These are phyloP conservation scores for Cryphonectria radicalis DNA, from an alignment of 2,329 filamentous ascomycete species.

Conservation along the genomic window DNA sequence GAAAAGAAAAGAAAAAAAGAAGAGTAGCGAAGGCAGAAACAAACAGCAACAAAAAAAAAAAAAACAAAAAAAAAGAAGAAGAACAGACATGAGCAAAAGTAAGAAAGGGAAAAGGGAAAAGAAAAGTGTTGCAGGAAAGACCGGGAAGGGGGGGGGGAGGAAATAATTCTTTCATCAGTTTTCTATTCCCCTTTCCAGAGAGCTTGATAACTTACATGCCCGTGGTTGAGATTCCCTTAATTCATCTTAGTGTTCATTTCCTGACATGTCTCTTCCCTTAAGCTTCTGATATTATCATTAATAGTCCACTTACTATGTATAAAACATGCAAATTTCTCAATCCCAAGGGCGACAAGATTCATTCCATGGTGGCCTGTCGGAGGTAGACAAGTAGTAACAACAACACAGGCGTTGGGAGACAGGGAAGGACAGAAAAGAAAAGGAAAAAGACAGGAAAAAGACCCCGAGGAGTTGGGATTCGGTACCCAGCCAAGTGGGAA, in stretches of 20 bases:
- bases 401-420: neutral
- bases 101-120: neutral
- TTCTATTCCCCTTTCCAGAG: neutral
- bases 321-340: neutral
- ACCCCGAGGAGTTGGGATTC: neutral
- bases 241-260: slow-evolving; percentile 3
- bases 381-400: neutral
- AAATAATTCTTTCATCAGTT: neutral
- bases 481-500: neutral
- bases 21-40: neutral
- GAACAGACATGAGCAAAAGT: neutral
- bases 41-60: neutral
- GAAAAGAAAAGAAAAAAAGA: neutral
- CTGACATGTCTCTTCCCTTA: neutral
- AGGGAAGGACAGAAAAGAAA: neutral
- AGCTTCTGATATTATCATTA: neutral
- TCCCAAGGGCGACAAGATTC: neutral
- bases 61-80: neutral
- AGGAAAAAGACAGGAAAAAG: neutral
- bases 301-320: neutral
- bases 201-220: neutral
- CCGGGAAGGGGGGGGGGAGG: too few species aligned
- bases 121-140: neutral
- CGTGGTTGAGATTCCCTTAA: neutral
- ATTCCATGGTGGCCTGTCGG: neutral